These are phyloP conservation scores for Lecanicillium sp. DNA, from an alignment of 2,329 filamentous ascomycete species.

Conservation along the genomic window DNA sequence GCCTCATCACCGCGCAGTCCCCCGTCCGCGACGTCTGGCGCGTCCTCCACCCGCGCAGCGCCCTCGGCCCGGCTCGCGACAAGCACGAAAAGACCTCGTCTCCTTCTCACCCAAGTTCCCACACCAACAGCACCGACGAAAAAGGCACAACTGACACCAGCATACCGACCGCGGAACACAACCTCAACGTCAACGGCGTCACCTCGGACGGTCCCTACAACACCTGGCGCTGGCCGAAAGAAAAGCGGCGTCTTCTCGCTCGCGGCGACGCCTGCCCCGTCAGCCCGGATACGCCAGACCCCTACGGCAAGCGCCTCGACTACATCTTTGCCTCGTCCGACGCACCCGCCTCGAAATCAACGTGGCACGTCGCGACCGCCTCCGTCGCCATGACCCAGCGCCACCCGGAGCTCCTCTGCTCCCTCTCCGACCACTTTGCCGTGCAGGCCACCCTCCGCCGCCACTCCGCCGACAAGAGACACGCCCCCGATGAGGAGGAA, in stretches of 20 bases:
- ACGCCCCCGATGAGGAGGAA: slow-evolving; percentile 20
- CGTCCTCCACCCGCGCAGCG: slow-evolving; percentile 74
- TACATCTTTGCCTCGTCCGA: slow-evolving; percentile 74
- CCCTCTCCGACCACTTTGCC: slow-evolving; percentile 90
- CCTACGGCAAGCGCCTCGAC: slow-evolving; percentile 78
- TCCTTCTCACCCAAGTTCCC: too few relatives aligned
- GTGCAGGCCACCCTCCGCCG: slow-evolving; percentile 68
- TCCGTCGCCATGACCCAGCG: slow-evolving; percentile 75
- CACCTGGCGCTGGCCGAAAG: slow-evolving; percentile 85
- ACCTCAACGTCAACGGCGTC: slow-evolving; percentile 72
- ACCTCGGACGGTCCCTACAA: slow-evolving; percentile 84
- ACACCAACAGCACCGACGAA: slow-evolving; percentile 55
- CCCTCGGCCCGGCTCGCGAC: slow-evolving; percentile 69
- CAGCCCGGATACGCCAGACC: slow-evolving; percentile 61
- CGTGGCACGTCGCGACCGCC: slow-evolving; percentile 65
- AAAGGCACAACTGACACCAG: slow-evolving; percentile 57
- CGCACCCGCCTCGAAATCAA: slow-evolving; percentile 19
- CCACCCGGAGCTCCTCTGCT: slow-evolving; percentile 76
- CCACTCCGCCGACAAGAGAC: slow-evolving; percentile 17
- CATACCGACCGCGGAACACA: slow-evolving; percentile 70
- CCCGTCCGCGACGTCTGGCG: slow-evolving; percentile 82
- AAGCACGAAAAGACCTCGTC: too few relatives aligned
- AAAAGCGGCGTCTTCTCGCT: slow-evolving; percentile 60
- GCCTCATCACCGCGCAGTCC: slow-evolving; percentile 71
- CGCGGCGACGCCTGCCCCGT: slow-evolving; percentile 53